phyloP scores from a whole-genome alignment of 2,329 filamentous ascomycete genomes.

The Triangularia setosa region DNA sequence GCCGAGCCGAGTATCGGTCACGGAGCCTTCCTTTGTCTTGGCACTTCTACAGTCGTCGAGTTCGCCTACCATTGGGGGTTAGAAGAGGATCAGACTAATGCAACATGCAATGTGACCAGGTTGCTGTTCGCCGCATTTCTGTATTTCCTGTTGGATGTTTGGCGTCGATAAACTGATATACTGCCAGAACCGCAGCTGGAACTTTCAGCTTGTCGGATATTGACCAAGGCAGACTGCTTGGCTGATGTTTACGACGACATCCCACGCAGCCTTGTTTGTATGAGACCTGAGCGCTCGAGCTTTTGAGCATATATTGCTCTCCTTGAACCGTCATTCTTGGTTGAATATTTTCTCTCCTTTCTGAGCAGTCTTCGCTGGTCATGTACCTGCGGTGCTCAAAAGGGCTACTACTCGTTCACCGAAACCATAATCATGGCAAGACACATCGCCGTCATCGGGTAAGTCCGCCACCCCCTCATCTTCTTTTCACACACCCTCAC shows the following conservation, averaged over 20 bases:
- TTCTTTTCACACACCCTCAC: background rate
- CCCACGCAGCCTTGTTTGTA: background rate
- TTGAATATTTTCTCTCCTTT: background rate
- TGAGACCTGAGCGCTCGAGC: background rate
- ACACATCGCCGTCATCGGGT: constrained; percentile 21
- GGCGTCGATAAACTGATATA: background rate
- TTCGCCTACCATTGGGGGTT: background rate
- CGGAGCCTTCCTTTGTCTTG: background rate
- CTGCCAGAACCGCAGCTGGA: background rate
- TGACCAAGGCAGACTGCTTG: background rate
- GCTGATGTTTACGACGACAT: background rate
- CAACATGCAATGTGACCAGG: background rate
- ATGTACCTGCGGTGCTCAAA: background rate
- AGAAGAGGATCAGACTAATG: background rate
- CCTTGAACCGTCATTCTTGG: background rate
- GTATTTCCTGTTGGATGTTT: background rate
- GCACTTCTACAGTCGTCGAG: background rate
- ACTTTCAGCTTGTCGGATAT: background rate
- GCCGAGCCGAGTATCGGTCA: background rate
- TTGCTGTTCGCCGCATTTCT: background rate
- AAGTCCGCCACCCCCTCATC: background rate
- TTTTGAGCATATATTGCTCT: background rate
- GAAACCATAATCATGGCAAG: constrained; percentile 9
- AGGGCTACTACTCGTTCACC: background rate
- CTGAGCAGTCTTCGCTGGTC: background rate